Evolutionary conservation across 2,329 filamentous ascomycete genomes (phyloP), one percentile per base, ranked within the genome.

Genomic region (Nannizzia gypsea): DNA sequence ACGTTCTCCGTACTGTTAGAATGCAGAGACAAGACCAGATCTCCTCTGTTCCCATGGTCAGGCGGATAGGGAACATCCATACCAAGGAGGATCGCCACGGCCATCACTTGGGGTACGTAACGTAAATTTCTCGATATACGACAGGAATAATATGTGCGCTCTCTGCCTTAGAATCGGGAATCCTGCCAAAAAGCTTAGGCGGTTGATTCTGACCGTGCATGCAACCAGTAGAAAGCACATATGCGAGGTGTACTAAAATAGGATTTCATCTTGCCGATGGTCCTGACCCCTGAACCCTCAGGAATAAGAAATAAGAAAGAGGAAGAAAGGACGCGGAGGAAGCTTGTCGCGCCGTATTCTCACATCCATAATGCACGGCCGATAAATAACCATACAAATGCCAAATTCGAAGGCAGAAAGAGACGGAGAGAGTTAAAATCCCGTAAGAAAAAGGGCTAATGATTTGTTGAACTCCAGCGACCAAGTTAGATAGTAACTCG

Each of bases 161-260:
- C 15, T 52, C 24, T 31, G 48, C 48, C 48, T 26, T 52, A n/a
- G 42, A 20, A 52, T 52, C 48, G 15, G 48, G 48, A 46, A 52
- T 52, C 48, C 48, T 52, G 26, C 48, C 48, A 52, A 52, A 52
- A 52, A 52, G 48, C 48, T 52, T 52, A 52, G 48, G 22, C 28
- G 48, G n/a, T 52, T 52, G 22, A 52, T 52, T 31, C 48, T n/a
- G 26, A 52, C 26, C 22, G 22, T 52, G 48, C 48, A 52, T 52
- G 11, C 48, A 52, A 52, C 48, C 26, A 52, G 48, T 52, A 52
- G 20, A 46, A 52, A 31, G 26, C n/a, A 52, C 22, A 52, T 52
- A 52, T 52, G 48, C 26, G 48, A 52, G 48, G 22, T n/a, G 22
- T 52, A 52, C 26, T 31, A 52, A 52, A 46, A 46, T 46, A 46